Conservation (phyloP, 2,329 filamentous ascomycete genomes). For the Pseudogymnoascus sp. region DNA sequence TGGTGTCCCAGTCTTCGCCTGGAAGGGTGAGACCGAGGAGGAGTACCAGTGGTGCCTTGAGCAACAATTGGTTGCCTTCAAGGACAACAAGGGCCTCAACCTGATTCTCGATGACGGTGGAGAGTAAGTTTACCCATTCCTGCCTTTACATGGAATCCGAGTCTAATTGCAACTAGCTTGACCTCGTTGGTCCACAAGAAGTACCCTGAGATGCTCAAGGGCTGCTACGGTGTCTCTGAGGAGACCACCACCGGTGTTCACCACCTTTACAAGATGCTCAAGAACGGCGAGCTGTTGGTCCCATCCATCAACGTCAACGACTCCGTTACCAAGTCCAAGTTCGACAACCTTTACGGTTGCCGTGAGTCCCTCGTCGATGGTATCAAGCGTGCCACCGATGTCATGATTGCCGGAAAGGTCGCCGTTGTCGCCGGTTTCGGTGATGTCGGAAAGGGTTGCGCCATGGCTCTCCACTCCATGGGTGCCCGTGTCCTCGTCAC, state of each 20-base stretch:
- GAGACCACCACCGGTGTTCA: slow-evolving; percentile 99
- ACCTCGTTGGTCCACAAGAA: slow-evolving; percentile 95
- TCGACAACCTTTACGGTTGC: slow-evolving; percentile 99
- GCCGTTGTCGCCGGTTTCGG: slow-evolving; percentile 96
- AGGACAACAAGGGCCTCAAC: slow-evolving; percentile 94
- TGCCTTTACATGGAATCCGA: background rate
- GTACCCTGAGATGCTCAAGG: slow-evolving; percentile 97
- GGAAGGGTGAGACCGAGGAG: slow-evolving; percentile 89
- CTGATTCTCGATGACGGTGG: slow-evolving; percentile 98
- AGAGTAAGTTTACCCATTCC: slow-evolving; percentile 42
- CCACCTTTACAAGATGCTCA: slow-evolving; percentile 98
- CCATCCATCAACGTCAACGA: slow-evolving; percentile 99
- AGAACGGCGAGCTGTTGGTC: slow-evolving; percentile 80
- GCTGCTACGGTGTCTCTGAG: slow-evolving; percentile 97
- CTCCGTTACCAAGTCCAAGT: slow-evolving; percentile 99
- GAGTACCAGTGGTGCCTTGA: slow-evolving; percentile 99
- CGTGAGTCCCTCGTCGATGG: slow-evolving; percentile 97
- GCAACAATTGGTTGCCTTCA: slow-evolving; percentile 96
- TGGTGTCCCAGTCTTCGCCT: slow-evolving; percentile 78
- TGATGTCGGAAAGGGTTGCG: slow-evolving; percentile 99
- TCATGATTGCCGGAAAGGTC: slow-evolving; percentile 99
- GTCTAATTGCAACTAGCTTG: slow-evolving; percentile 40
- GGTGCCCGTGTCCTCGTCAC: slow-evolving; percentile 94
- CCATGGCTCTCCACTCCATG: slow-evolving; percentile 92
- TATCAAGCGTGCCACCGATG: slow-evolving; percentile 99